These are phyloP conservation scores for Paraconiothyrium sp. DNA, from an alignment of 2,329 filamentous ascomycete species.

Conservation along the genomic window DNA sequence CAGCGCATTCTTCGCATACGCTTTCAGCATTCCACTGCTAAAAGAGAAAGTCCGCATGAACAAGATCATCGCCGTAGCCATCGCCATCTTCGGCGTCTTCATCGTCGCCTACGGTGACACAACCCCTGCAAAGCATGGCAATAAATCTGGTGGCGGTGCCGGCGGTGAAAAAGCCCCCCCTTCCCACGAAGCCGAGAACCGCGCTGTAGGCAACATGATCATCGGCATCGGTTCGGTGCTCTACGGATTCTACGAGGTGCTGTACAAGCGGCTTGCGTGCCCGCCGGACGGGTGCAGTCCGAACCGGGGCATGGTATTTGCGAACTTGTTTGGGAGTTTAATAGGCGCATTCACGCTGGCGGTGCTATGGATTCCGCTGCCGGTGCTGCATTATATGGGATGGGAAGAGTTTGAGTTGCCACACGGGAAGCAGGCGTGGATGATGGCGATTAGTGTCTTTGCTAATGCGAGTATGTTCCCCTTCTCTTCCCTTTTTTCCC, in stretches of 20 bases:
- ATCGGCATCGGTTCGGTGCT: conserved; percentile 91
- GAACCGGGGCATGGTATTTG: conserved; percentile 92
- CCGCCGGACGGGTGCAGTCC: conserved; percentile 88
- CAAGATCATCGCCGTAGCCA: conserved; percentile 85
- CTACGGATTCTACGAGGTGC: conserved; percentile 95
- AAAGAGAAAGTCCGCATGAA: conserved; percentile 83
- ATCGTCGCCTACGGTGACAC: conserved; percentile 93
- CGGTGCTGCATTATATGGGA: conserved; percentile 79
- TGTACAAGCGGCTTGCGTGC: conserved; percentile 94
- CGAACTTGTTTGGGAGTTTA: conserved; percentile 87
- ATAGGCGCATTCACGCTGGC: conserved; percentile 87
- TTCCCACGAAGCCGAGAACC: conserved; percentile 67
- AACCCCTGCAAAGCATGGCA: conserved; percentile 63
- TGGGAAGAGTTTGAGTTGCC: conserved; percentile 87
- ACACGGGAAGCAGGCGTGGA: conserved; percentile 77
- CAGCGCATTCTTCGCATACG: conserved; percentile 98
- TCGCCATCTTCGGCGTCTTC: conserved; percentile 89
- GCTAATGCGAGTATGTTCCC: conserved; percentile 77
- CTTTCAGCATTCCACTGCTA: conserved; percentile 90
- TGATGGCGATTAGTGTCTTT: conserved; percentile 81
- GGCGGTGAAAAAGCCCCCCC: conserved; percentile 59
- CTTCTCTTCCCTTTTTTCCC: neutral
- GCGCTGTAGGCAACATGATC: conserved; percentile 86
- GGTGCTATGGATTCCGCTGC: conserved; percentile 92
- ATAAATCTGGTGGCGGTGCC: conserved; percentile 64